Evolutionary conservation across 139 green algal species (phyloP).

Genomic region (Chlamydomonas incerta): DNA sequence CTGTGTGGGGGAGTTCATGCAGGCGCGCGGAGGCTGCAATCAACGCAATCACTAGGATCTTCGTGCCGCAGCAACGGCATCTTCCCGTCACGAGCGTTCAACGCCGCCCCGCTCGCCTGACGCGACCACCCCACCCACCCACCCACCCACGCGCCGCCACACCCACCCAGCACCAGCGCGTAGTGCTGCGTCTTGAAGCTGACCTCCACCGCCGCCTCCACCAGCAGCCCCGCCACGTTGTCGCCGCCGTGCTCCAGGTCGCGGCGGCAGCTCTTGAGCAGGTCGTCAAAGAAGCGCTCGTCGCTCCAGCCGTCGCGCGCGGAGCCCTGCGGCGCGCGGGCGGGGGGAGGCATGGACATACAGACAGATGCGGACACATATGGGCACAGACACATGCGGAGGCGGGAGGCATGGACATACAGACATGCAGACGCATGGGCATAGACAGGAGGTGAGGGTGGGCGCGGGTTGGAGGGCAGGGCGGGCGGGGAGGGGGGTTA

Average conservation of each 20-base stretch:
- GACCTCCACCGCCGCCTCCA: conserved; percentile 80
- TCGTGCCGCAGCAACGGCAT: too few species aligned
- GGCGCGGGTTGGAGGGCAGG: too few species aligned
- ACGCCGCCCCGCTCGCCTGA: neutral
- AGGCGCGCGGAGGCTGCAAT: too few species aligned
- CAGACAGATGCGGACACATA: neutral
- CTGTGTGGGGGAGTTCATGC: too few species aligned
- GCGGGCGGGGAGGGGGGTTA: too few species aligned
- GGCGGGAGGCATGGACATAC: too few species aligned
- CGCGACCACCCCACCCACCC: neutral
- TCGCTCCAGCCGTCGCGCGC: conserved; percentile 24
- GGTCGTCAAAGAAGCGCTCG: conserved; percentile 53
- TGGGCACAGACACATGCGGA: too few species aligned
- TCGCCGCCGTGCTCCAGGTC: conserved; percentile 56
- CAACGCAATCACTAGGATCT: too few species aligned
- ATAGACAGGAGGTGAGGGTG: too few species aligned
- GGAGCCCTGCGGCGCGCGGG: neutral
- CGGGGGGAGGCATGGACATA: neutral
- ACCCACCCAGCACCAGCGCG: conserved; percentile 75
- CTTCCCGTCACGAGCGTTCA: too few species aligned
- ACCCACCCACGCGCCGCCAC: neutral
- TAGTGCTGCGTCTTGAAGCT: conserved; percentile 81
- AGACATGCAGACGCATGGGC: too few species aligned
- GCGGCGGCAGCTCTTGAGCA: conserved; percentile 49
- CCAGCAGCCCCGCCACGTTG: conserved; percentile 52